Conservation (phyloP, 176 grass and related monocot species). For the Cenchrus purpureus region DNA sequence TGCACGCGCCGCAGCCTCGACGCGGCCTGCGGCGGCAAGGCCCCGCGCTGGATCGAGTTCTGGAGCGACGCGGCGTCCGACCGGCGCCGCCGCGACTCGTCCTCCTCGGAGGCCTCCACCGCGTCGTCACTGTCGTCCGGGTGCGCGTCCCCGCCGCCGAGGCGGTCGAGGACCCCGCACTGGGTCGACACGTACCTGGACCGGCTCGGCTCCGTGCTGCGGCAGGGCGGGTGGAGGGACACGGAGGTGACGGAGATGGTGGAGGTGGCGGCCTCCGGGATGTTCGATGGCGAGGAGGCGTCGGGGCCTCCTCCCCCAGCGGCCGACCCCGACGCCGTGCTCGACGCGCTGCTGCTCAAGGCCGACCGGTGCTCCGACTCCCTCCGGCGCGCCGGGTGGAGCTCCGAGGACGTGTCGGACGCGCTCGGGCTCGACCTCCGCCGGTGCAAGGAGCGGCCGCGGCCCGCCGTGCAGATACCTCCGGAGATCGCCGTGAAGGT, state of each 20-base stretch:
- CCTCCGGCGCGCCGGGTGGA: slow-evolving; percentile 74
- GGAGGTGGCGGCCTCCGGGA: slow-evolving; percentile 43
- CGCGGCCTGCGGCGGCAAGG: slow-evolving; percentile 50
- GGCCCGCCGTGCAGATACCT: slow-evolving; percentile 42
- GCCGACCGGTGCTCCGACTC: slow-evolving; percentile 70
- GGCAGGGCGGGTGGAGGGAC: slow-evolving; percentile 69
- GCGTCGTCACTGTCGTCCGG: slow-evolving; percentile 58
- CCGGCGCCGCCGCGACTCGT: slow-evolving; percentile 75
- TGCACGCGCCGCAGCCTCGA: slow-evolving; percentile 72
- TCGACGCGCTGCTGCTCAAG: slow-evolving; percentile 73
- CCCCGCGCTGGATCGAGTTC: slow-evolving; percentile 86
- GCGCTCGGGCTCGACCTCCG: slow-evolving; percentile 66
- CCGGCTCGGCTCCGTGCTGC: slow-evolving; percentile 57
- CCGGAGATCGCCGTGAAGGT: slow-evolving; percentile 71
- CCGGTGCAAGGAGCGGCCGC: slow-evolving; percentile 41
- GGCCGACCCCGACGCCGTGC: slow-evolving; percentile 55
- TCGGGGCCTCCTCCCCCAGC: background rate
- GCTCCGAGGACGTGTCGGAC: slow-evolving; percentile 78
- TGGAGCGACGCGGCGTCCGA: slow-evolving; percentile 85
- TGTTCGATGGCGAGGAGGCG: slow-evolving; percentile 60
- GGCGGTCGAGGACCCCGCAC: slow-evolving; percentile 36
- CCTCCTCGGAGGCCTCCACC: slow-evolving; percentile 69
- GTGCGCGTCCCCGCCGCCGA: slow-evolving; percentile 42
- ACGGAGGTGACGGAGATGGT: slow-evolving; percentile 75
- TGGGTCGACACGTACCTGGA: slow-evolving; percentile 78